phyloP scores from a whole-genome alignment of 257 asterid species.

The Nicotiana noctiflora region DNA sequence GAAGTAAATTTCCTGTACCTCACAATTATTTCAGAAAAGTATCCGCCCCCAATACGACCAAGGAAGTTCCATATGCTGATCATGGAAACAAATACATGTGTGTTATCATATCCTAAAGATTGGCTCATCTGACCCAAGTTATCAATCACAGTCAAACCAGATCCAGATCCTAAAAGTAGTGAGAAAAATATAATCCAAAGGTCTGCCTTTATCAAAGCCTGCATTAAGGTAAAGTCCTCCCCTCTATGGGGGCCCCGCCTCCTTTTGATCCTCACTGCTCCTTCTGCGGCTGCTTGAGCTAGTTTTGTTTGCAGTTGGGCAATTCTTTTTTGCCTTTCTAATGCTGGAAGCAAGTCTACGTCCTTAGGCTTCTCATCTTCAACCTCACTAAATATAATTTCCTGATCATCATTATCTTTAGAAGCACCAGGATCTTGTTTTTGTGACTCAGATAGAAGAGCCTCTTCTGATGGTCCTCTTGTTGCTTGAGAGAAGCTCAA shows the following conservation, averaged over 20 bases:
- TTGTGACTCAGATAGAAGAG: slow-evolving; percentile 31
- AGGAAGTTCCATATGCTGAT: slow-evolving; percentile 56
- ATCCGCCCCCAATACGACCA: slow-evolving; percentile 55
- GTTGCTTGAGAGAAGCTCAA: slow-evolving; percentile 25
- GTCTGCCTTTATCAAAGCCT: slow-evolving; percentile 48
- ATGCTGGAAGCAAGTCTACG: slow-evolving; percentile 43
- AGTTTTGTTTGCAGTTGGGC: slow-evolving; percentile 35
- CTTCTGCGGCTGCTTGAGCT: slow-evolving; percentile 48
- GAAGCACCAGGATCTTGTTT: slow-evolving; percentile 24
- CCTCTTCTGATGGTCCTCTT: slow-evolving; percentile 27
- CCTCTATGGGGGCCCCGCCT: slow-evolving; percentile 47
- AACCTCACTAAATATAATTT: slow-evolving; percentile 50
- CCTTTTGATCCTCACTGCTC: slow-evolving; percentile 49
- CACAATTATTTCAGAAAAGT: slow-evolving; percentile 45
- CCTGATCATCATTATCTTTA: slow-evolving; percentile 22
- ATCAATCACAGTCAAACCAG: slow-evolving; percentile 50
- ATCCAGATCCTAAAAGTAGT: slow-evolving; percentile 44
- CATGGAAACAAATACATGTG: slow-evolving; percentile 53
- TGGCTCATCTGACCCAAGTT: slow-evolving; percentile 55
- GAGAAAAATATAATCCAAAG: slow-evolving; percentile 51
- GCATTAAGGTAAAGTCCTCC: slow-evolving; percentile 43
- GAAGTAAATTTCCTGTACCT: slow-evolving; percentile 15
- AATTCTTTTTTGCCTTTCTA: slow-evolving; percentile 34
- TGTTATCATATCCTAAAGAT: slow-evolving; percentile 41
- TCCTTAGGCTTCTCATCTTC: slow-evolving; percentile 51